A percentile compares a stretch with the other conserved stretches of the same genome.
phyloP scores from a whole-genome alignment of 495 filamentous ascomycete genomes.

The Lasiosphaeris hirsuta region DNA sequence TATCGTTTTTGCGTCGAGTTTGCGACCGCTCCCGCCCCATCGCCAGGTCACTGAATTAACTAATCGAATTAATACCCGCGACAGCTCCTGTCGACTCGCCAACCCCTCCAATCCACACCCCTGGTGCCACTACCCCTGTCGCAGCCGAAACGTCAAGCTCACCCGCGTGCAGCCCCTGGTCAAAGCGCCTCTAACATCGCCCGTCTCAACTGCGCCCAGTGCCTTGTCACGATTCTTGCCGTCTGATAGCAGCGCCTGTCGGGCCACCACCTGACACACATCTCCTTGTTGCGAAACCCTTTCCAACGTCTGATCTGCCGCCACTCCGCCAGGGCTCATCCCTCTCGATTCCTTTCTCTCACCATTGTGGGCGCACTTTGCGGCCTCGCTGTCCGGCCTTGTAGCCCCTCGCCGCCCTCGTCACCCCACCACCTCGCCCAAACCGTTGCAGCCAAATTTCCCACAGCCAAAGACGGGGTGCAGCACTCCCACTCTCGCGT shows the following conservation, averaged over 20 bases:
- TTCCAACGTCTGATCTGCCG: conserved; percentile 34
- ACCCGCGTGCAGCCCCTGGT: conserved; percentile 26
- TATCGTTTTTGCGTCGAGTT: not conserved
- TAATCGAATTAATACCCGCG: not conserved
- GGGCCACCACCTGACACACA: conserved; percentile 37
- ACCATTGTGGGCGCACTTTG: not conserved
- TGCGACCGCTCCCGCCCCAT: no score
- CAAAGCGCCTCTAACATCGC: conserved; percentile 42
- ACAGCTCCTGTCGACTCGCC: not conserved
- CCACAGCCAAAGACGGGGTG: not conserved
- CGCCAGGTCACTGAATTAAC: not conserved
- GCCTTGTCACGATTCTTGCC: conserved; percentile 21
- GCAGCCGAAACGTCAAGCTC: conserved; percentile 37
- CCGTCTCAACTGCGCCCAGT: conserved; percentile 41
- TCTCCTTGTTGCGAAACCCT: conserved; percentile 36
- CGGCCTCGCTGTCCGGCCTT: not conserved
- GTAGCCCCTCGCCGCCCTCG: not conserved
- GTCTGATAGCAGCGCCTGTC: conserved; percentile 33
- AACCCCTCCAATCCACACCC: conserved; percentile 5
- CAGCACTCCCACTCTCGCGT: not conserved
- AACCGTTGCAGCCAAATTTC: conserved; percentile 9
- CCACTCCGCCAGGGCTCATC: conserved; percentile 5
- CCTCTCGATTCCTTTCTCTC: not conserved
- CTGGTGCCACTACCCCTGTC: conserved; percentile 30
- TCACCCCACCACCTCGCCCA: not conserved